phyloP scores from a whole-genome alignment of 2,329 filamentous ascomycete genomes.

The Amphichorda felina region DNA sequence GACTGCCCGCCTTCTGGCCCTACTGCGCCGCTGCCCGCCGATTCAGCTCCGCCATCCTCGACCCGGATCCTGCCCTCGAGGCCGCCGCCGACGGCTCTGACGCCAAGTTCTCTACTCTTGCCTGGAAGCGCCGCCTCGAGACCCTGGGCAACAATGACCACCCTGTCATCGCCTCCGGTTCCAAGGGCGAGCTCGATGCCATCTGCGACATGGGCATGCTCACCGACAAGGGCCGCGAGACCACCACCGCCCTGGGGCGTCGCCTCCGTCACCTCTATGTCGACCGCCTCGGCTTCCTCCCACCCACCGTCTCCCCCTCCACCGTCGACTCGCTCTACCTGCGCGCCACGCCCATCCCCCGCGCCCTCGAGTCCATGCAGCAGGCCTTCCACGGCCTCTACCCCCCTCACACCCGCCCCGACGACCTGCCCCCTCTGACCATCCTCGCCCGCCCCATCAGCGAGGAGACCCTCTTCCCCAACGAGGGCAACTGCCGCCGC shows the following conservation, averaged over 20 bases:
- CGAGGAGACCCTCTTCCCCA: slow-evolving; percentile 73
- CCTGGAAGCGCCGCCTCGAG: slow-evolving; percentile 67
- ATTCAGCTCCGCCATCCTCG: slow-evolving; percentile 43
- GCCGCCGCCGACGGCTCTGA: slow-evolving; percentile 1
- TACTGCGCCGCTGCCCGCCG: slow-evolving; percentile 73
- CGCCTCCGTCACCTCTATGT: slow-evolving; percentile 63
- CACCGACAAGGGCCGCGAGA: slow-evolving; percentile 62
- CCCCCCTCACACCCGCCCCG: slow-evolving; percentile 34
- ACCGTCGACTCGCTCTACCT: slow-evolving; percentile 56
- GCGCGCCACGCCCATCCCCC: slow-evolving; percentile 61
- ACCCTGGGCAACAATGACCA: slow-evolving; percentile 62
- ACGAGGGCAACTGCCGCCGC: slow-evolving; percentile 61
- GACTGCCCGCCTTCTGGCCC: slow-evolving; percentile 65
- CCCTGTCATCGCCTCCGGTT: slow-evolving; percentile 58
- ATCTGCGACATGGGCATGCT: slow-evolving; percentile 73
- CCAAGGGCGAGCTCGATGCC: slow-evolving; percentile 58
- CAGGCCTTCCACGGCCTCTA: slow-evolving; percentile 68
- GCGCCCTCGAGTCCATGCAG: slow-evolving; percentile 67
- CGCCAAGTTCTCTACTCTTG: slow-evolving; percentile 29
- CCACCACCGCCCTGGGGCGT: slow-evolving; percentile 56
- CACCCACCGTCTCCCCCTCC: slow-evolving; percentile 33
- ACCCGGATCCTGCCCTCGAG: slow-evolving; percentile 16
- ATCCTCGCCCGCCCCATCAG: slow-evolving; percentile 52
- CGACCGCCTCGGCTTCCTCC: slow-evolving; percentile 62
- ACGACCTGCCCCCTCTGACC: slow-evolving; percentile 45